Conservation (phyloP, 1,284 basidiomycete genomes). For the Moesziomyces parantarcticus region DNA sequence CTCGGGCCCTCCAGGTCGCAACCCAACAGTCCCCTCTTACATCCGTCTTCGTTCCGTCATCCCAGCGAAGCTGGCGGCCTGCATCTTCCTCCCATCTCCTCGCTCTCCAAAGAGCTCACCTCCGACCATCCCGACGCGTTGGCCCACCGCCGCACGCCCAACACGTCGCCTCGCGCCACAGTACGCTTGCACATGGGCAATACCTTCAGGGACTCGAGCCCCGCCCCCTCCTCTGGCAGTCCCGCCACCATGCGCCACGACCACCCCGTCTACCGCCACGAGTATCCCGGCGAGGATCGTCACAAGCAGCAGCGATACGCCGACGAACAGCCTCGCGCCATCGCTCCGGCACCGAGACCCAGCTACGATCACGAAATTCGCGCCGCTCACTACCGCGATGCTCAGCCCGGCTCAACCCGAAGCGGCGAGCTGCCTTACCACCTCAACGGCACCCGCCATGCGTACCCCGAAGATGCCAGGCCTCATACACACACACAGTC, state of each 20-base stretch:
- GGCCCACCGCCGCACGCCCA: constrained; percentile 36
- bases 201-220: constrained; percentile 43
- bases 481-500: constrained; percentile 6
- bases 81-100: constrained; percentile 46
- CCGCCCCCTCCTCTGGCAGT: constrained; percentile 34
- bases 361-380: constrained; percentile 29
- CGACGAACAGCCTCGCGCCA: constrained; percentile 31
- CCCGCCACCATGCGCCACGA: constrained; percentile 43
- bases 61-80: constrained; percentile 25
- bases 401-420: constrained; percentile 9
- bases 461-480: constrained; percentile 8
- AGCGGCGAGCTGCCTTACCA: constrained; percentile 23
- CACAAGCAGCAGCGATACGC: constrained; percentile 28
- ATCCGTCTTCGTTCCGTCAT: constrained; percentile 37
- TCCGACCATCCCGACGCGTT: constrained; percentile 28
- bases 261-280: constrained; percentile 25
- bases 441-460: constrained; percentile 14
- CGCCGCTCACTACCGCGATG: constrained; percentile 13
- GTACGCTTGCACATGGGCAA: constrained; percentile 44
- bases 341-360: constrained; percentile 26
- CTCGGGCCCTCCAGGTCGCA: constrained; percentile 44
- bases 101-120: constrained; percentile 36
- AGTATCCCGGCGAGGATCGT: constrained; percentile 32
- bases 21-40: constrained; percentile 39
- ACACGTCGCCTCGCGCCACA: constrained; percentile 33